Conservation (phyloP, 768 basidiomycete species). For the Tylopilus vinaceipallidus region DNA sequence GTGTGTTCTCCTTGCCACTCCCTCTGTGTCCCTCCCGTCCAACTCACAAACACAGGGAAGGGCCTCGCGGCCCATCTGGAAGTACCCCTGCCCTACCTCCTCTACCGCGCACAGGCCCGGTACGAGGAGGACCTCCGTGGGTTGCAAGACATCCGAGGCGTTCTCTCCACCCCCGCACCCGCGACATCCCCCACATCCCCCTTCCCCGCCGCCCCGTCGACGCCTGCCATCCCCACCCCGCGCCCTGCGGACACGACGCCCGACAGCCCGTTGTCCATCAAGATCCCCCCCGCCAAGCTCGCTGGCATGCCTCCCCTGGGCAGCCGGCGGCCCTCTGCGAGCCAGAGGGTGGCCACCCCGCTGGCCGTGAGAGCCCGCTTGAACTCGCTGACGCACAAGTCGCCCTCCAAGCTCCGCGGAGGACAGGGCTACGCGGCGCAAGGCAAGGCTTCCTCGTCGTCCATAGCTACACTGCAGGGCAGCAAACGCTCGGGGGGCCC, state of each 20-base stretch:
- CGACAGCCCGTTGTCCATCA: conserved; percentile 23
- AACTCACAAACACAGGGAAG: conserved; percentile 56
- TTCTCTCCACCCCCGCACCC: conserved; percentile 46
- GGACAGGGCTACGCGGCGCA: conserved; percentile 8
- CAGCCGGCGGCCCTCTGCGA: conserved; percentile 33
- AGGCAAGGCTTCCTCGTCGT: conserved; percentile 61
- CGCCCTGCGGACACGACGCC: conserved; percentile 19
- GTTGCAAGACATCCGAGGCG: conserved; percentile 66
- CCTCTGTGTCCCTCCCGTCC: background rate
- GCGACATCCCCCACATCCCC: conserved; percentile 33
- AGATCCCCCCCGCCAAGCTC: conserved; percentile 20
- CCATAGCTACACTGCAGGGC: conserved; percentile 67
- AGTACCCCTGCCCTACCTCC: conserved; percentile 80
- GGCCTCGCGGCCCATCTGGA: conserved; percentile 75
- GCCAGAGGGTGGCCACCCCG: conserved; percentile 50
- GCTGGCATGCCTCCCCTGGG: conserved; percentile 4
- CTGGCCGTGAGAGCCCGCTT: conserved; percentile 69
- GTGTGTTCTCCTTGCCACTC: conserved; percentile 42
- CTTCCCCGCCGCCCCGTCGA: conserved; percentile 14
- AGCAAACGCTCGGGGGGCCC: conserved; percentile 30
- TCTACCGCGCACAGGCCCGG: conserved; percentile 79
- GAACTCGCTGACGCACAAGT: conserved; percentile 61
- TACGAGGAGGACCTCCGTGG: conserved; percentile 85
- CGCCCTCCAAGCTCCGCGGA: conserved; percentile 35
- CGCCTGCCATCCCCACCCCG: conserved; percentile 8